phyloP scores from a whole-genome alignment of 306 rosid species.

The cucumber (Cucumis sativus) region DNA sequence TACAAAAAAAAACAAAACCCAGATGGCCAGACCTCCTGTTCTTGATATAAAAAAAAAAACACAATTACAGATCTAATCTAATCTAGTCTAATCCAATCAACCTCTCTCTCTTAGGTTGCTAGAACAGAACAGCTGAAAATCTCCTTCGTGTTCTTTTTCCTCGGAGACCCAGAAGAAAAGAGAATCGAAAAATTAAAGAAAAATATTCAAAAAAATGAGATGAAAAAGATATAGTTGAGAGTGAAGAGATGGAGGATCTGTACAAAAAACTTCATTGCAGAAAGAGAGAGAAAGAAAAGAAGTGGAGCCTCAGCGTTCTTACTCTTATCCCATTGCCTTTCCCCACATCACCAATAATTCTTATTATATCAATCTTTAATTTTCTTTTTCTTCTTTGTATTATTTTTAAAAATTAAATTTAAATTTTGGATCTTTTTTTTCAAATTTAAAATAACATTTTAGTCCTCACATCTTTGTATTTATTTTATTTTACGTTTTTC shows the following conservation, averaged over 20 bases:
- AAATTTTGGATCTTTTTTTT: not conserved
- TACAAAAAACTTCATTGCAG: not conserved
- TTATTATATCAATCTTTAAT: not conserved
- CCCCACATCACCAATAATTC: constrained; percentile 3
- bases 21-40: not conserved
- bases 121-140: not conserved
- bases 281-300: too few species aligned
- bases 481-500: too few species aligned
- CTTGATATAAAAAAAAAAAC: not conserved
- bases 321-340: not conserved
- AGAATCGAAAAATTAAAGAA: too few species aligned
- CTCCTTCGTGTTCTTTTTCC: not conserved
- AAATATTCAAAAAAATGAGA: too few species aligned
- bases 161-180: not conserved
- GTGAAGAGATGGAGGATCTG: not conserved
- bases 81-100: not conserved
- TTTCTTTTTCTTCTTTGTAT: too few species aligned
- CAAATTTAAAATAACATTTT: not conserved
- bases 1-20: not conserved
- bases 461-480: not conserved
- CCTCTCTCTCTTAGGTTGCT: not conserved
- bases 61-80: not conserved
- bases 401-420: too few species aligned
- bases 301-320: not conserved
- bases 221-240: not conserved